These are phyloP conservation scores for Jatropha multifida DNA, from an alignment of 441 rosid genomes.

Conservation along the genomic window DNA sequence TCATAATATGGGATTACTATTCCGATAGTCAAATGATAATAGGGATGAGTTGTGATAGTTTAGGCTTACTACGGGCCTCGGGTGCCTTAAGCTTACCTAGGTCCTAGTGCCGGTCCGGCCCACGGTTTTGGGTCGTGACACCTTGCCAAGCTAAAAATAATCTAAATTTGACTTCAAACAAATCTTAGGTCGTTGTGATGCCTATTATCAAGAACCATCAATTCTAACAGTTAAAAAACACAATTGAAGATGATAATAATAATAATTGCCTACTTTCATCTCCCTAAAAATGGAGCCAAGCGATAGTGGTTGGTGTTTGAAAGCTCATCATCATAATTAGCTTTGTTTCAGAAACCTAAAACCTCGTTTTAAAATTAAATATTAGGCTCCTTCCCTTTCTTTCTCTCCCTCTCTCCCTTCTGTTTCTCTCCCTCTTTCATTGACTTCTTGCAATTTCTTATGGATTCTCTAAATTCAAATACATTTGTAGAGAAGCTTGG, in stretches of 20 bases:
- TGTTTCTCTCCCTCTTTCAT: background rate
- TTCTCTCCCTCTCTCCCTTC: background rate
- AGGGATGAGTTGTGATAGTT: no score
- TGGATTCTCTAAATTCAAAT: background rate
- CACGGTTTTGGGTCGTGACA: no score
- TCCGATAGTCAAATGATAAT: no score
- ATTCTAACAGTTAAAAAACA: background rate
- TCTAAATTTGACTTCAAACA: background rate
- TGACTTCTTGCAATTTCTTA: background rate
- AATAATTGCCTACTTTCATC: background rate
- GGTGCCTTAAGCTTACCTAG: no score
- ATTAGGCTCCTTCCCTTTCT: background rate
- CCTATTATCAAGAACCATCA: background rate
- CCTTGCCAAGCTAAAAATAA: background rate
- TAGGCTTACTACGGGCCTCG: no score
- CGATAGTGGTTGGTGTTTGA: slow-evolving; percentile 5
- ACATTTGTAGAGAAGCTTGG: slow-evolving; percentile 10
- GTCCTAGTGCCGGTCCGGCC: no score
- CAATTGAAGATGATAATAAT: background rate
- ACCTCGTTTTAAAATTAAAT: background rate
- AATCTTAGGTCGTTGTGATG: background rate
- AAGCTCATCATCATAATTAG: background rate
- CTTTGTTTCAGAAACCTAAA: background rate
- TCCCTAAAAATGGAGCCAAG: background rate
- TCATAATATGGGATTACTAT: no score